A percentile compares a stretch with the other conserved stretches of the same genome.
Conservation (phyloP, 208 protist species). For the Acanthamoeba castellanii region DNA sequence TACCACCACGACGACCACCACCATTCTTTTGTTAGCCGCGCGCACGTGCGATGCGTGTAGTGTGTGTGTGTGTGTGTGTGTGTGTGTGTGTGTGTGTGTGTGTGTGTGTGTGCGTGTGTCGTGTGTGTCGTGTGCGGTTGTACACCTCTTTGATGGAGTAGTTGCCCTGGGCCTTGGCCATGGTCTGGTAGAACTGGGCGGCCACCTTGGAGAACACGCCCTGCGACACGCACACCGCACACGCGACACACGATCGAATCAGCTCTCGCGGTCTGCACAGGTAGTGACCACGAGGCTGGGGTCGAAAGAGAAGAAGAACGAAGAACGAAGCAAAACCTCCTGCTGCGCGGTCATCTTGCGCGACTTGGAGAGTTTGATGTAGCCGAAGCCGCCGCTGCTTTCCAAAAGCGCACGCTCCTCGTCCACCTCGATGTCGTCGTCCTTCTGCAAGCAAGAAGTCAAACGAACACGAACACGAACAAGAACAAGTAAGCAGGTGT, state of each 20-base stretch:
- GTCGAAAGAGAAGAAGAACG: not conserved
- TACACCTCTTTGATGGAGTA: slow-evolving; percentile 34
- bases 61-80: too few species aligned
- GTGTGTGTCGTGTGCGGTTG: too few species aligned
- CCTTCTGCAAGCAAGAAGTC: not conserved
- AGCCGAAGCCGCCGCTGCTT: not conserved
- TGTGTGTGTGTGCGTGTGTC: too few species aligned
- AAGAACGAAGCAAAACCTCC: not conserved
- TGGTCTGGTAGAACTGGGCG: slow-evolving; percentile 75
- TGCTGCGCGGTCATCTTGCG: slow-evolving; percentile 10
- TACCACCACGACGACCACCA: too few species aligned
- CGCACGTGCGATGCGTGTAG: too few species aligned
- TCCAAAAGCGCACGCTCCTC: slow-evolving; percentile 36
- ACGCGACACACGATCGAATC: too few species aligned
- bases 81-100: too few species aligned
- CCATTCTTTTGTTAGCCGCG: too few species aligned
- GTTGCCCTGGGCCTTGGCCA: slow-evolving; percentile 76
- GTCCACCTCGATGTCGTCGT: slow-evolving; percentile 53
- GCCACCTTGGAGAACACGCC: slow-evolving; percentile 13
- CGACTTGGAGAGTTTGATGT: slow-evolving; percentile 32
- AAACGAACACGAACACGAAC: not conserved
- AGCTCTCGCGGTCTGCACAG: not conserved
- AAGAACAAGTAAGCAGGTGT: too few species aligned
- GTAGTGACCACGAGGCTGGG: too few species aligned
- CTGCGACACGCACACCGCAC: not conserved